A percentile compares a stretch with the other conserved stretches of the same genome.
Conservation (phyloP, 495 filamentous ascomycete genomes). For the Hyaloscypha bicolor region DNA sequence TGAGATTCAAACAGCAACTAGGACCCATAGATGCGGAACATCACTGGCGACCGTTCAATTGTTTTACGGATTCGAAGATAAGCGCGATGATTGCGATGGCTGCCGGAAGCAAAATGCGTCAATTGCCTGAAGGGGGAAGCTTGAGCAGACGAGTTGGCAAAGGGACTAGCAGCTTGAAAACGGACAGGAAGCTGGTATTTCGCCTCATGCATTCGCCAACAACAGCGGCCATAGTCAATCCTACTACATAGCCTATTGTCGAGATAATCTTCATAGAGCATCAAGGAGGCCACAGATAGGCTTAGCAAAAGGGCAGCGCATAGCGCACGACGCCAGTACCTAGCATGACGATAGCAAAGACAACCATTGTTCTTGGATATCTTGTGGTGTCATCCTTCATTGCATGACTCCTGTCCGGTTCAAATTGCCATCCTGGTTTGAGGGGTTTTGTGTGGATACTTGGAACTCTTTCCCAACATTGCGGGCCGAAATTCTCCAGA, state of each 20-base stretch:
- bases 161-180: conserved; percentile 12
- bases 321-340: conserved; percentile 36
- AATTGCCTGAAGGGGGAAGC: conserved; percentile 3
- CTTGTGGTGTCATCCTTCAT: conserved; percentile 35
- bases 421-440: conserved; percentile 12
- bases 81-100: neutral
- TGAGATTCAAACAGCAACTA: neutral
- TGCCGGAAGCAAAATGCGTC: neutral
- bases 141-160: conserved; percentile 7
- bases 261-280: conserved; percentile 40
- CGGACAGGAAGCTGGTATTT: conserved; percentile 18
- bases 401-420: conserved; percentile 34
- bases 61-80: neutral
- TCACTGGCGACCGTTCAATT: neutral
- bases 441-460: conserved; percentile 6
- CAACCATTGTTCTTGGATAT: conserved; percentile 44
- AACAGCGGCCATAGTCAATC: conserved; percentile 36
- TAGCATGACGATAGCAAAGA: conserved; percentile 66
- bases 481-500: neutral
- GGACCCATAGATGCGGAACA: neutral
- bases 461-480: neutral
- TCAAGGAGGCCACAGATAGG: conserved; percentile 31
- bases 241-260: conserved; percentile 40
- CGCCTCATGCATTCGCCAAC: conserved; percentile 33
- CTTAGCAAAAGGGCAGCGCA: conserved; percentile 31